Percentiles rank a stretch among this genome's conserved stretches.
Evolutionary conservation across 257 asterid species (phyloP).

Genomic region (Verbena officinalis): DNA sequence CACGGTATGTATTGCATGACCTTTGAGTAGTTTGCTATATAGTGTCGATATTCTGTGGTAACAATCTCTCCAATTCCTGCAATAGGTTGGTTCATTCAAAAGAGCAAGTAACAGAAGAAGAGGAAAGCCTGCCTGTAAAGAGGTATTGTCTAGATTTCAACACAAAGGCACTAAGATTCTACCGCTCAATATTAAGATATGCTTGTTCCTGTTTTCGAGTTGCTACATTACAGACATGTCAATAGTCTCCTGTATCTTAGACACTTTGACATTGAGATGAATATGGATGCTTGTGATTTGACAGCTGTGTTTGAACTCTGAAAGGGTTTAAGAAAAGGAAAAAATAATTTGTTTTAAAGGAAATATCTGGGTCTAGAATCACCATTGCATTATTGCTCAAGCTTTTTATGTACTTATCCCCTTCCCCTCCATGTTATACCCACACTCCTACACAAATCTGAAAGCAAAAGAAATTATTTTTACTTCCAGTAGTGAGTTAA

Average conservation of each 20-base stretch:
- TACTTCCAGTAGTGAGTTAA: constrained; percentile 7
- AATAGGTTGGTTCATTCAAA: constrained; percentile 74
- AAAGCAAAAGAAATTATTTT: neutral
- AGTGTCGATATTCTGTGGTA: neutral
- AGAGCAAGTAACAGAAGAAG: constrained; percentile 72
- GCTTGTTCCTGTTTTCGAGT: neutral
- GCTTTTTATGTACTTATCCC: neutral
- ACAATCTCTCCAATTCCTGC: constrained; percentile 28
- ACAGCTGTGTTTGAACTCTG: neutral
- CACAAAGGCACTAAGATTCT: neutral
- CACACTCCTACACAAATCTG: neutral
- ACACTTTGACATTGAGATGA: constrained; percentile 9
- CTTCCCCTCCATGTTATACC: neutral
- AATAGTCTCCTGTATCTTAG: too few relatives aligned
- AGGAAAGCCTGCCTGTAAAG: constrained; percentile 72
- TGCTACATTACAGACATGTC: too few relatives aligned
- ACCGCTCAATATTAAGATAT: neutral
- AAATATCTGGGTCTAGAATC: neutral
- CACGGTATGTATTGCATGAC: constrained; percentile 46
- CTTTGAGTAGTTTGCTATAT: constrained; percentile 16
- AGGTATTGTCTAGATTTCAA: constrained; percentile 42
- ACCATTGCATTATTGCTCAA: neutral
- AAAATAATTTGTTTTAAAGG: neutral
- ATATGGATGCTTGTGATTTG: constrained; percentile 2
- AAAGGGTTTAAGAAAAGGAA: neutral